Conservation (phyloP, 129 eudicot genomes). For the carrot (Daucus carota) region DNA sequence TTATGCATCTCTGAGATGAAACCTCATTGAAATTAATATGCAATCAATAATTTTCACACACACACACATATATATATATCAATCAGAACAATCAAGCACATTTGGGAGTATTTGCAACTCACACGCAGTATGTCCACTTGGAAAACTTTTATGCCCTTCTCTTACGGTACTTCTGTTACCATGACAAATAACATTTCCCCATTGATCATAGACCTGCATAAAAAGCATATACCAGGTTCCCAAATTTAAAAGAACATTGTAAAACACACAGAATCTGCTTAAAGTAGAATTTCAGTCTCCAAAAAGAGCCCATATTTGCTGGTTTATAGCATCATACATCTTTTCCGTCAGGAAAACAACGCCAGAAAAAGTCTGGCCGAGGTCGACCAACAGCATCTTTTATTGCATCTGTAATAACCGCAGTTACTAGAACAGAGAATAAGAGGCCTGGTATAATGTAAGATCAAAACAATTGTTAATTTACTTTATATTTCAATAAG, state of each 20-base stretch:
- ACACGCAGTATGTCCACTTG: conserved; percentile 91
- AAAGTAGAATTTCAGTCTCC: neutral
- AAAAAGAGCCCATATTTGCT: neutral
- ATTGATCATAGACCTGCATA: conserved; percentile 56
- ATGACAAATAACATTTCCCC: conserved; percentile 76
- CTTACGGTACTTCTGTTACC: conserved; percentile 47
- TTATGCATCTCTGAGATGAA: neutral
- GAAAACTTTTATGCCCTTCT: conserved; percentile 87
- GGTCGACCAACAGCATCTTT: conserved; percentile 95
- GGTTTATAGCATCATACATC: conserved; percentile 43
- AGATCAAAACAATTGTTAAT: neutral
- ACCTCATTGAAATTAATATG: neutral
- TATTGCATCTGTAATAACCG: conserved; percentile 69
- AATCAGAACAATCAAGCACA: neutral
- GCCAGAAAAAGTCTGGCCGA: conserved; percentile 93
- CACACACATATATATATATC: too few relatives aligned
- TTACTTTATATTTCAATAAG: neutral
- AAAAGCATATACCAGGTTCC: neutral
- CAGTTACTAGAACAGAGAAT: conserved; percentile 64
- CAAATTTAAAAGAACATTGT: neutral
- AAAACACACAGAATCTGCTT: neutral
- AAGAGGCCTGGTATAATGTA: conserved; percentile 44
- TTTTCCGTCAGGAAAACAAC: conserved; percentile 94
- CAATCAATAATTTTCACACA: neutral
- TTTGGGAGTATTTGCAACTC: conserved; percentile 14